These are phyloP conservation scores for Picea glauca DNA, from an alignment of 75 land plant genomes.

Conservation along the genomic window DNA sequence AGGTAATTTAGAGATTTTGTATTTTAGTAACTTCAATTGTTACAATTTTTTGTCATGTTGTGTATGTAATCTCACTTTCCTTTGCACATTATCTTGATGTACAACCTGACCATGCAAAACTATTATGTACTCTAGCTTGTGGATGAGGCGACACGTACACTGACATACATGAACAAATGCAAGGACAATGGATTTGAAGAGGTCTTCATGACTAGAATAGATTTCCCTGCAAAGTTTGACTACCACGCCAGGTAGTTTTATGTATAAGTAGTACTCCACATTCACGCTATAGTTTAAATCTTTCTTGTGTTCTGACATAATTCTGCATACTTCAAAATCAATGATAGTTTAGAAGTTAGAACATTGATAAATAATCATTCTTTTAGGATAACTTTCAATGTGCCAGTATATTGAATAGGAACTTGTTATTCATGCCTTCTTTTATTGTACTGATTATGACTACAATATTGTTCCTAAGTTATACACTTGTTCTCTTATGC, in stretches of 20 bases:
- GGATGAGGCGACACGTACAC: slow-evolving; percentile 53
- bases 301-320: too few species aligned
- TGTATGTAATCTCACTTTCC: neutral
- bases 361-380: too few species aligned
- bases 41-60: slow-evolving; percentile 1
- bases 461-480: too few species aligned
- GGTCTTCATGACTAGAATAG: slow-evolving; percentile 68
- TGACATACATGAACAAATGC: slow-evolving; percentile 45
- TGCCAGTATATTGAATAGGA: too few species aligned
- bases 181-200: slow-evolving; percentile 76
- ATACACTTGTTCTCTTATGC: too few species aligned
- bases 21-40: neutral
- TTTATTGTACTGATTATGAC: too few species aligned
- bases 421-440: too few species aligned
- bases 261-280: neutral
- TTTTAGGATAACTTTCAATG: too few species aligned
- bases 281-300: too few species aligned
- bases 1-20: slow-evolving; percentile 43
- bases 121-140: slow-evolving; percentile 45
- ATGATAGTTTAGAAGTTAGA: too few species aligned
- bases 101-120: neutral
- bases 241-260: slow-evolving; percentile 63
- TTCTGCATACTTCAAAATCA: too few species aligned
- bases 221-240: slow-evolving; percentile 81
- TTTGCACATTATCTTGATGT: neutral